These are phyloP conservation scores for Diaporthe sp. DNA, from an alignment of 2,329 filamentous ascomycete genomes.

Conservation along the genomic window DNA sequence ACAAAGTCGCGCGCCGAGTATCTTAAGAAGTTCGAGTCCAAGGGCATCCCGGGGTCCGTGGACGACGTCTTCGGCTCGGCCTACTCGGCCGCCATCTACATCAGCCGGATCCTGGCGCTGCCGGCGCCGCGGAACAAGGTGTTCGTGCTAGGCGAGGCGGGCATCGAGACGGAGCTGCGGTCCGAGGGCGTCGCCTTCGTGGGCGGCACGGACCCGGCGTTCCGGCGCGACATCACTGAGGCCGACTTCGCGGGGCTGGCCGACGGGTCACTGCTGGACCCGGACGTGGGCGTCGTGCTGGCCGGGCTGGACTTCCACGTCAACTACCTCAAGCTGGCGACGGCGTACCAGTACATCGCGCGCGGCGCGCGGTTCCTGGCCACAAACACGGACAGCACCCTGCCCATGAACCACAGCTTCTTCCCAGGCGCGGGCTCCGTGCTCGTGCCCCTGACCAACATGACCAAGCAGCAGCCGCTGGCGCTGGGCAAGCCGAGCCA, in stretches of 20 bases:
- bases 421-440: conserved; percentile 94
- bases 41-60: conserved; percentile 83
- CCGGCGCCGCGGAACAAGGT: conserved; percentile 89
- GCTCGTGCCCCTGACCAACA: conserved; percentile 82
- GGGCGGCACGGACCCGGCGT: conserved; percentile 86
- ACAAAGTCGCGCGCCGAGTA: conserved; percentile 96
- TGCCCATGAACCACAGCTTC: conserved; percentile 84
- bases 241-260: conserved; percentile 87
- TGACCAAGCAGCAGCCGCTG: conserved; percentile 77
- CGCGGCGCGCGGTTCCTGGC: conserved; percentile 89
- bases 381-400: conserved; percentile 92
- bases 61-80: conserved; percentile 97
- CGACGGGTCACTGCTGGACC: conserved; percentile 82
- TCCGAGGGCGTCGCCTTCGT: conserved; percentile 85
- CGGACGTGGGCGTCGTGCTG: conserved; percentile 90
- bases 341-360: conserved; percentile 88
- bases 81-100: conserved; percentile 96
- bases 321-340: conserved; percentile 92
- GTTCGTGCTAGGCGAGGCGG: conserved; percentile 91
- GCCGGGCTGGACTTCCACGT: conserved; percentile 94
- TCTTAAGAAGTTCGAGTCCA: conserved; percentile 86
- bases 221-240: conserved; percentile 82
- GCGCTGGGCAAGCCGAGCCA: conserved; percentile 95
- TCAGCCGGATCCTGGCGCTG: conserved; percentile 89
- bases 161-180: conserved; percentile 89